Evolutionary conservation across 805 yeast genomes (phyloP).

Genomic region (Saturnispora bothae): DNA sequence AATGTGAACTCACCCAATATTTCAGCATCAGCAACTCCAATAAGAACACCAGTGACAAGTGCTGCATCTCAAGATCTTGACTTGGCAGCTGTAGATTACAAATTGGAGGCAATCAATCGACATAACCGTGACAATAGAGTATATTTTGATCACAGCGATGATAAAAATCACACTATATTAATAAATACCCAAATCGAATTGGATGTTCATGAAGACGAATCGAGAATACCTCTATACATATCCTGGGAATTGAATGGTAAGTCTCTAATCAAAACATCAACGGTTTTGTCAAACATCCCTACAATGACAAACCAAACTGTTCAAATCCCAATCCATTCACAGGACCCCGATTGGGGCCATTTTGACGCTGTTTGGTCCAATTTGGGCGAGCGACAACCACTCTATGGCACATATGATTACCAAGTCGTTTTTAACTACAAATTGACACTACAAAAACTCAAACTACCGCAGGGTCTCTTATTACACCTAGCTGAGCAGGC

Average conservation of each 20-base stretch:
- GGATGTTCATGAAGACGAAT: slow-evolving; percentile 19
- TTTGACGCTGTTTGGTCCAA: background rate
- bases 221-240: slow-evolving; percentile 7
- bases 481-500: slow-evolving; percentile 15
- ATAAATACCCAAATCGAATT: slow-evolving; percentile 7
- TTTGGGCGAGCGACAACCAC: slow-evolving; percentile 14
- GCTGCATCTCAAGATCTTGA: background rate
- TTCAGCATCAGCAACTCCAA: background rate
- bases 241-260: background rate
- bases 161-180: no score
- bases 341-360: slow-evolving; percentile 1
- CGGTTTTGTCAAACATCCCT: background rate
- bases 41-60: background rate
- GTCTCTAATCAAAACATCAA: background rate
- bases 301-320: background rate
- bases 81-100: background rate
- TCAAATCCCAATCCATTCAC: background rate
- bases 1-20: slow-evolving; percentile 20
- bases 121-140: no score
- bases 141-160: no score
- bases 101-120: no score
- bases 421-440: slow-evolving; percentile 17
- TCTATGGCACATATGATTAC: slow-evolving; percentile 23
- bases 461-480: slow-evolving; percentile 3
- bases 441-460: slow-evolving; percentile 9